phyloP scores from a whole-genome alignment of 2,329 filamentous ascomycete genomes.

The Boeremia lycopersici region DNA sequence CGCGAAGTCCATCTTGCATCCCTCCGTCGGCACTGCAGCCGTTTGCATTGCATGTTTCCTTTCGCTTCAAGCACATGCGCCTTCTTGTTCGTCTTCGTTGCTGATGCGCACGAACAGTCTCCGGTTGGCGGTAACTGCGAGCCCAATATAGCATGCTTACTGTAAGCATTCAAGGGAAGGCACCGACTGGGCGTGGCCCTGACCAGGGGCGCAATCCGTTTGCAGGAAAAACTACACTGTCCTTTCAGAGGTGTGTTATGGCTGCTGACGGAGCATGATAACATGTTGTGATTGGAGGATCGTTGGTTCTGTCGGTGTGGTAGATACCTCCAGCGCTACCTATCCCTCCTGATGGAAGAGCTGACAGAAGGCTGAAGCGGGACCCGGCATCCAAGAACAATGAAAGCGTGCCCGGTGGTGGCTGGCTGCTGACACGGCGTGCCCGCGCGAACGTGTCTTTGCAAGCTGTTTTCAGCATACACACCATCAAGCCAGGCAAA shows the following conservation, averaged over 20 bases:
- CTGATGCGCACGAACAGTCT: neutral
- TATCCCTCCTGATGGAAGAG: neutral
- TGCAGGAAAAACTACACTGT: neutral
- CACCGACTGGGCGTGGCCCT: neutral
- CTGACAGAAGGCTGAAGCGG: slow-evolving; percentile 5
- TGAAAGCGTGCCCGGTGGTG: neutral
- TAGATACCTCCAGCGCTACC: neutral
- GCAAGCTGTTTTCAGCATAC: neutral
- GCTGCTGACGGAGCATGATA: neutral
- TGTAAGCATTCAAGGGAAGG: neutral
- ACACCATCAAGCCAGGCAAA: too few species aligned
- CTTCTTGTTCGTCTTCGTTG: neutral
- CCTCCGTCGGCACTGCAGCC: neutral
- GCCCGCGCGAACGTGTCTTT: neutral
- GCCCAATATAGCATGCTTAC: slow-evolving; percentile 6
- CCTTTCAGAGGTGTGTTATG: neutral
- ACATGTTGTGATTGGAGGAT: neutral
- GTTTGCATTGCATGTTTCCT: neutral
- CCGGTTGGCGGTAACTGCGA: neutral
- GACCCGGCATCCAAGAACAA: neutral
- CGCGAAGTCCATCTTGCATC: neutral
- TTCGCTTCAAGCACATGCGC: neutral
- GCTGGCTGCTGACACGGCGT: neutral
- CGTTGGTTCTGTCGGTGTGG: neutral
- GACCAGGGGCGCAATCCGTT: neutral